Percentiles rank a stretch among this genome's conserved stretches.
These are phyloP conservation scores for Mrakiaceae sp. DNA, from an alignment of 1,284 basidiomycete genomes.

Conservation along the genomic window DNA sequence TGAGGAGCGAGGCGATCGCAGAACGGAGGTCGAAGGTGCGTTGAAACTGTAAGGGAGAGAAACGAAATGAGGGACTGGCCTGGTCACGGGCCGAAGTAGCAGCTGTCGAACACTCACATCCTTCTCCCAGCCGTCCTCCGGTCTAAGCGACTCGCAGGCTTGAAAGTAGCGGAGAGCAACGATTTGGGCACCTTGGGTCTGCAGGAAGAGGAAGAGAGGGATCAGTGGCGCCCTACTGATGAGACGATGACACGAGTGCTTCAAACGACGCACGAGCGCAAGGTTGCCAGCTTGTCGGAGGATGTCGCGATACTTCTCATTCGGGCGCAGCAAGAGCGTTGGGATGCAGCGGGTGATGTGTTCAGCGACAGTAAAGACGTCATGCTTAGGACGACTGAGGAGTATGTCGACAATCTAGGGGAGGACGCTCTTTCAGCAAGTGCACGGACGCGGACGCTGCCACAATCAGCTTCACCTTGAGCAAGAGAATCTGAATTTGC, in stretches of 20 bases:
- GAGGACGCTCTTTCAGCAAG: too few species aligned
- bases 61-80: background rate
- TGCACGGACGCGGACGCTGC: too few species aligned
- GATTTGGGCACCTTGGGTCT: background rate
- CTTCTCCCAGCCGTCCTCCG: constrained; percentile 46
- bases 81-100: background rate
- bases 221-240: background rate
- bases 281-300: constrained; percentile 56
- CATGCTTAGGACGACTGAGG: constrained; percentile 42
- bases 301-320: constrained; percentile 39
- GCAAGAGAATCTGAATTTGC: constrained; percentile 54
- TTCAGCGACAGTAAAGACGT: constrained; percentile 54
- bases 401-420: constrained; percentile 56
- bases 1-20: constrained; percentile 39
- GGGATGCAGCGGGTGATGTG: constrained; percentile 51
- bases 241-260: constrained; percentile 47
- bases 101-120: constrained; percentile 23
- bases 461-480: constrained; percentile 38
- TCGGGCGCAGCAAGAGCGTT: too few species aligned
- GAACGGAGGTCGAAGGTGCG: constrained; percentile 43
- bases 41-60: constrained; percentile 21
- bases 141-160: constrained; percentile 44
- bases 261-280: constrained; percentile 40
- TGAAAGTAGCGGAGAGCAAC: constrained; percentile 28
- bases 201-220: background rate